Conservation (phyloP, 345 rosid species). For the Gossypium mustelinum region DNA sequence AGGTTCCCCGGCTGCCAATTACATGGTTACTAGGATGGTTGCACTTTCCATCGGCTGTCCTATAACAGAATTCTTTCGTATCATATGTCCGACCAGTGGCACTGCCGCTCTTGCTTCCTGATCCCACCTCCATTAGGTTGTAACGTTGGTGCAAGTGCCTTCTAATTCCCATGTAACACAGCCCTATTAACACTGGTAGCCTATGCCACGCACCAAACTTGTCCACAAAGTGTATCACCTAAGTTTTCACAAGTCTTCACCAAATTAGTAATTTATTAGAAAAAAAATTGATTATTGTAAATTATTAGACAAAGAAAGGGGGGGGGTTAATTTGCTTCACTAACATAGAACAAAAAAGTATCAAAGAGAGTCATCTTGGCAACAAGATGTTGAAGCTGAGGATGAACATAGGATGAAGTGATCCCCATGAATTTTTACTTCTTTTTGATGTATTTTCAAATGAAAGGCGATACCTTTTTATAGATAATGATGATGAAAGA, state of each 20-base stretch:
- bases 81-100: constrained; percentile 41
- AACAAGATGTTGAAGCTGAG: constrained; percentile 45
- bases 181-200: constrained; percentile 55
- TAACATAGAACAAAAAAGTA: constrained; percentile 49
- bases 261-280: background rate
- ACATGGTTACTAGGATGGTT: constrained; percentile 55
- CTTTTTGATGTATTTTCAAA: no score
- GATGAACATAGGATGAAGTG: constrained; percentile 42
- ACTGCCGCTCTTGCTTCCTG: constrained; percentile 19
- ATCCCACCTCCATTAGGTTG: constrained; percentile 63
- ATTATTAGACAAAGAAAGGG: background rate
- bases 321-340: constrained; percentile 14
- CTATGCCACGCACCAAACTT: constrained; percentile 62
- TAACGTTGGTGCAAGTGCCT: constrained; percentile 74
- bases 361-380: constrained; percentile 58
- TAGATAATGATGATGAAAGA: background rate
- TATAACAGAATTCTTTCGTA: constrained; percentile 37
- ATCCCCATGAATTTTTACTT: constrained; percentile 29
- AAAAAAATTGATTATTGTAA: background rate
- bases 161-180: constrained; percentile 53
- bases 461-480: background rate
- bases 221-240: constrained; percentile 65
- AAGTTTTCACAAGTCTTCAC: background rate
- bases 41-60: constrained; percentile 64
- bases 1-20: constrained; percentile 61